phyloP scores from a whole-genome alignment of 2,329 filamentous ascomycete species.

The Paecilomyces variotii region DNA sequence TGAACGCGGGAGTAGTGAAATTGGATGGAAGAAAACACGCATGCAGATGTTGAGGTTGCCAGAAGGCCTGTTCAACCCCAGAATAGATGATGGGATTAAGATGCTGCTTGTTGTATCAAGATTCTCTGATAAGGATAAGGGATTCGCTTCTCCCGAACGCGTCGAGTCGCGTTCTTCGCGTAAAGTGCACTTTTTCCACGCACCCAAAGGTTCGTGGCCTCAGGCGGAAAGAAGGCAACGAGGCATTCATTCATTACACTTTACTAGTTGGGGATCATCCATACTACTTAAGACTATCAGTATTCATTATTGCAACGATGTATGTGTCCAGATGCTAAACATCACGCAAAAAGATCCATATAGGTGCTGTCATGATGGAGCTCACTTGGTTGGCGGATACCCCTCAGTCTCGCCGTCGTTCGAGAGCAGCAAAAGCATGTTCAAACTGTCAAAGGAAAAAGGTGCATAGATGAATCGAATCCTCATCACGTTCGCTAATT shows the following conservation, averaged over 20 bases:
- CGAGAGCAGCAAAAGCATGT: constrained; percentile 23
- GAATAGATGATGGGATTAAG: not conserved
- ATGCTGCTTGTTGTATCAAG: not conserved
- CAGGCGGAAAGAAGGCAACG: not conserved
- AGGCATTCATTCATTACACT: not conserved
- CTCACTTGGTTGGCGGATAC: constrained; percentile 27
- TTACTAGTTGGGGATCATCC: not conserved
- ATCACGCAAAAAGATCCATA: not conserved
- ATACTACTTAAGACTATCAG: not conserved
- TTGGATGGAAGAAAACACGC: constrained; percentile 6
- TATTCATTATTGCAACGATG: not conserved
- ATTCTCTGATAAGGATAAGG: not conserved
- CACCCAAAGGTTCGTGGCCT: not conserved
- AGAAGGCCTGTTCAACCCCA: not conserved
- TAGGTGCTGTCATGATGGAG: constrained; percentile 17
- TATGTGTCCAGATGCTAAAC: not conserved
- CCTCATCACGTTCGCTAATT: not conserved
- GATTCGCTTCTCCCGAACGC: not conserved
- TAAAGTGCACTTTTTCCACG: not conserved
- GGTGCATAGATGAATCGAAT: constrained; percentile 9
- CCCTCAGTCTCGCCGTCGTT: constrained; percentile 24
- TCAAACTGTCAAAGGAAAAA: constrained; percentile 25
- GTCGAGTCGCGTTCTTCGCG: not conserved
- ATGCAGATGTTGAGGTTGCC: not conserved
- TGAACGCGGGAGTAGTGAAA: constrained; percentile 3